These are phyloP conservation scores for Aurifilum marmelostoma DNA, from an alignment of 2,329 filamentous ascomycete genomes.

Conservation along the genomic window DNA sequence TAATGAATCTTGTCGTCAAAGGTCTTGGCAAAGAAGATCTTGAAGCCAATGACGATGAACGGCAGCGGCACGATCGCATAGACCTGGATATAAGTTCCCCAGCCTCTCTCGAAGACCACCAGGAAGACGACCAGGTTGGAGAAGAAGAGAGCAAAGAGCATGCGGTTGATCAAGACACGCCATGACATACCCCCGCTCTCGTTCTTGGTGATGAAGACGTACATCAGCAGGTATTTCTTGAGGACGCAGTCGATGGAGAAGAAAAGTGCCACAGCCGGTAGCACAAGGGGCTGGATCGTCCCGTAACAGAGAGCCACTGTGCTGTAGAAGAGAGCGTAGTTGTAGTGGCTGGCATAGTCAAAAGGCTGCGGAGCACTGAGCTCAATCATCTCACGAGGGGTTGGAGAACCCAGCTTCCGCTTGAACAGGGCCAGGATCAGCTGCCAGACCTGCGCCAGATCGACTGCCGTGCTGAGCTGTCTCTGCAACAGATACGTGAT, in stretches of 20 bases:
- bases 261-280: conserved; percentile 86
- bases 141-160: conserved; percentile 80
- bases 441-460: conserved; percentile 86
- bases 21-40: conserved; percentile 74
- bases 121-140: conserved; percentile 79
- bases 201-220: conserved; percentile 95
- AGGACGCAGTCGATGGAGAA: conserved; percentile 85
- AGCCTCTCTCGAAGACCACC: conserved; percentile 71
- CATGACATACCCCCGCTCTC: conserved; percentile 94
- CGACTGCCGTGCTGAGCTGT: conserved; percentile 89
- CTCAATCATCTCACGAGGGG: conserved; percentile 88
- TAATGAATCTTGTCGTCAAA: conserved; percentile 84
- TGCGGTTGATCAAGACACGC: conserved; percentile 89
- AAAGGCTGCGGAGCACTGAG: conserved; percentile 90
- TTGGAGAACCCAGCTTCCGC: conserved; percentile 83
- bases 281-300: conserved; percentile 81
- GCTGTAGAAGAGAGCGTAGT: conserved; percentile 94
- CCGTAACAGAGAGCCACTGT: conserved; percentile 87
- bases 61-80: conserved; percentile 74
- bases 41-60: conserved; percentile 80
- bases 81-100: conserved; percentile 62
- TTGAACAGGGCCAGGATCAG: conserved; percentile 83
- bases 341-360: conserved; percentile 96
- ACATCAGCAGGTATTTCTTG: conserved; percentile 93
- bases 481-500: conserved; percentile 91